Evolutionary conservation across 2,329 filamentous ascomycete genomes (phyloP), one percentile per base, ranked within the genome.

Genomic region (Clonostachys solani): DNA sequence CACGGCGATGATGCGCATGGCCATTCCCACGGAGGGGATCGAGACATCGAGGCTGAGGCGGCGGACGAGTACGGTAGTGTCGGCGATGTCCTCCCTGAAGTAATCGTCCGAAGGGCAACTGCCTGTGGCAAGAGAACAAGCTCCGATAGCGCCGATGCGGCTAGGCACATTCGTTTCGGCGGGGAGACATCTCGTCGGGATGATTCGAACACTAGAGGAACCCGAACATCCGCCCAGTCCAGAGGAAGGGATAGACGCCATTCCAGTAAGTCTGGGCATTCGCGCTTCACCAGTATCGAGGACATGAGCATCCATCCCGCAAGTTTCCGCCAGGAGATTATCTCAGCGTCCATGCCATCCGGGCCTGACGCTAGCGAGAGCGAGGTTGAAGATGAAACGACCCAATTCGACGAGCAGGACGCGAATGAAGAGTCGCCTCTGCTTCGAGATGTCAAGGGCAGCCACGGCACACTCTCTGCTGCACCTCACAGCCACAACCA

Each of bases 281-380:
- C 73, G 47, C 83, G 81, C 56, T 77, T 86, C 53, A 70, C 81
- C 49, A 83, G 78, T 71, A 69, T 91, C 72, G 68, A 84, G 34
- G 80, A 91, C 47, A 86, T 95, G 55, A 89, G 86, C 62, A 88
- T 95, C 45, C 88, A 96, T 62, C 94, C 94, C 4, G 87, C 90
- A 19, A 92, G 86, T 52, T 91, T 97, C 73, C 79, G 94, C 54
- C 88, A 95, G 63, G 90, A 92, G 47, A 96, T 99, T 56, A 95
- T 97, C 54, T 85, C 86, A 36, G 89, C 89, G n/a, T 86, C 84
- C 50, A 80, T 81, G 44, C 72, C 83, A 33, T 54, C 59, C 12
- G 57, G 56, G 4, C 49, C 50, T 42, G 81, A 80, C 37, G 71
- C 75, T 5, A 69, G 75, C 44, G 40, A 35, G 23, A 79, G 74